Percentiles rank a stretch among this genome's conserved stretches.
phyloP scores from a whole-genome alignment of 495 filamentous ascomycete species.

The Xylaria castorea region DNA sequence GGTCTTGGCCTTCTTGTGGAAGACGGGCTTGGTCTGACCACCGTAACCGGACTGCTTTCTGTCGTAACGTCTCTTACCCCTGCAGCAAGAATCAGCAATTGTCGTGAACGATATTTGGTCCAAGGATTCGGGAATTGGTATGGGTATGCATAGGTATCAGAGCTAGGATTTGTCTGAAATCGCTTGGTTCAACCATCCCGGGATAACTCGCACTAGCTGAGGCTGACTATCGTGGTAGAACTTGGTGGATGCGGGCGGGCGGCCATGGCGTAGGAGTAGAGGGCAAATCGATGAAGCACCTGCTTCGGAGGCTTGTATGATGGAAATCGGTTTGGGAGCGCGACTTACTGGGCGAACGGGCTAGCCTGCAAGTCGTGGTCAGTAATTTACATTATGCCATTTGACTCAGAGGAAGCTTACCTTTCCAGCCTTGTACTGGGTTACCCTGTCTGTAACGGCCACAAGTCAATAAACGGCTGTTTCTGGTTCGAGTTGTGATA shows the following conservation, averaged over 20 bases:
- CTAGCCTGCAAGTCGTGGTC: constrained; percentile 14
- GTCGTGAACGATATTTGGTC: constrained; percentile 72
- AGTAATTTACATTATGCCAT: constrained; percentile 12
- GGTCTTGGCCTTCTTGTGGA: constrained; percentile 99
- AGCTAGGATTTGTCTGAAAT: background rate
- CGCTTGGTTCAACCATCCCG: background rate
- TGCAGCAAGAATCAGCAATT: constrained; percentile 8
- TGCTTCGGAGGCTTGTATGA: background rate
- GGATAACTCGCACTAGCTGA: background rate
- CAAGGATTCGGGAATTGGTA: background rate
- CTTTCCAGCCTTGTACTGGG: constrained; percentile 96
- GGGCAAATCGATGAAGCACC: background rate
- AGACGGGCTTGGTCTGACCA: constrained; percentile 89
- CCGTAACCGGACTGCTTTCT: constrained; percentile 99
- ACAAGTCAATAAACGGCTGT: constrained; percentile 14
- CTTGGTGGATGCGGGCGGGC: background rate
- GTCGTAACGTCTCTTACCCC: constrained; percentile 99
- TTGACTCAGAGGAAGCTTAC: constrained; percentile 44
- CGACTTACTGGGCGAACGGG: constrained; percentile 32
- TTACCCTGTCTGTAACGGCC: constrained; percentile 71
- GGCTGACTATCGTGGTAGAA: background rate
- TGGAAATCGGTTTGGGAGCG: background rate
- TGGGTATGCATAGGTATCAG: background rate
- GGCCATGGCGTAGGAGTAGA: background rate
- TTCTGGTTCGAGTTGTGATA: background rate